Percentiles rank a stretch among this genome's conserved stretches.
These are phyloP conservation scores for Salix exigua DNA, from an alignment of 345 rosid species.

Conservation along the genomic window DNA sequence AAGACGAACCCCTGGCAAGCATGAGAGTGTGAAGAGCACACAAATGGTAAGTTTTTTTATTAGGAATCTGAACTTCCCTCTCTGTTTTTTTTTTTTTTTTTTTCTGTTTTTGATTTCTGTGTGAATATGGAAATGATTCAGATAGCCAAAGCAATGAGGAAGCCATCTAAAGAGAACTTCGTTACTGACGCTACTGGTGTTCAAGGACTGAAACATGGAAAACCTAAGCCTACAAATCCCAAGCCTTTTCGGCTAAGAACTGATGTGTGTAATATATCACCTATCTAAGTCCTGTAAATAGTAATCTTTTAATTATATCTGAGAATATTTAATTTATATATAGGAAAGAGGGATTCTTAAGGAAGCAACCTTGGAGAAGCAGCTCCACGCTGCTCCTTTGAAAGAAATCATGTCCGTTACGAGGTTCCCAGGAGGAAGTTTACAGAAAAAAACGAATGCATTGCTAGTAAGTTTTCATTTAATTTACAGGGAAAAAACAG, in stretches of 20 bases:
- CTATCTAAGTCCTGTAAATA: background rate
- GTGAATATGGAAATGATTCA: slow-evolving; percentile 27
- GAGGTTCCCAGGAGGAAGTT: slow-evolving; percentile 24
- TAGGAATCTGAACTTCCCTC: background rate
- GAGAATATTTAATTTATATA: slow-evolving; percentile 1
- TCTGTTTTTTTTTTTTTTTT: background rate
- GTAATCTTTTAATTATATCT: background rate
- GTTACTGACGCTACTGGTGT: slow-evolving; percentile 19
- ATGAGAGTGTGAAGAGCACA: slow-evolving; percentile 27
- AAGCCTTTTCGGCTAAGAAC: slow-evolving; percentile 95
- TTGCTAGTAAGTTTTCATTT: slow-evolving; percentile 40
- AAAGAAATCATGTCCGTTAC: slow-evolving; percentile 34
- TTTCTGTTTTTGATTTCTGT: slow-evolving; percentile 19
- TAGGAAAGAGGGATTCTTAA: slow-evolving; percentile 79
- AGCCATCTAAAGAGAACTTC: slow-evolving; percentile 37
- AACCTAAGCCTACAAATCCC: slow-evolving; percentile 82
- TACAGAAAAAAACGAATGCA: slow-evolving; percentile 25
- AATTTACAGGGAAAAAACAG: background rate
- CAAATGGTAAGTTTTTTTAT: slow-evolving; percentile 34
- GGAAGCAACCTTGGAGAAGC: slow-evolving; percentile 74
- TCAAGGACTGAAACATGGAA: slow-evolving; percentile 42
- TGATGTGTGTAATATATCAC: slow-evolving; percentile 48
- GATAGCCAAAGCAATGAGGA: slow-evolving; percentile 34
- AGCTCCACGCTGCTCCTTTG: slow-evolving; percentile 31
- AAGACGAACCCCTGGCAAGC: slow-evolving; percentile 39